Evolutionary conservation across 2,329 filamentous ascomycete genomes (phyloP).

Genomic region (Didymella segeticola): DNA sequence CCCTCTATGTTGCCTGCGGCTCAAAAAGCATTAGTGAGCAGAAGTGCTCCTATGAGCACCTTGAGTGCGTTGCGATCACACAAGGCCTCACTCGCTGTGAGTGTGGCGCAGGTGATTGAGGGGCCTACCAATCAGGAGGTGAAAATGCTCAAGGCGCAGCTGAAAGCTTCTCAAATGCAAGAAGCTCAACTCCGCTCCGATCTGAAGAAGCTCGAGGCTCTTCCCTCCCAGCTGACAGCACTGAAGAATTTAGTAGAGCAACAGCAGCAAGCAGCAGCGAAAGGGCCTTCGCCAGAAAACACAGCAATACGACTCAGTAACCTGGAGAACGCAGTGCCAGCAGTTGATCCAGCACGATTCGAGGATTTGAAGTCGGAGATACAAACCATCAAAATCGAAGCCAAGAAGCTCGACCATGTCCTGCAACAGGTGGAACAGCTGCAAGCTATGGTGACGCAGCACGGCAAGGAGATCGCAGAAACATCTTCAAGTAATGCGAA

Average conservation of each 20-base stretch:
- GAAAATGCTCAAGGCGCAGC: neutral
- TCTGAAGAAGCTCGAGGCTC: neutral
- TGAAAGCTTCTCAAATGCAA: neutral
- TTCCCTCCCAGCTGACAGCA: neutral
- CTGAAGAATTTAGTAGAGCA: neutral
- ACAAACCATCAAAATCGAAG: neutral
- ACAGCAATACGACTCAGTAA: neutral
- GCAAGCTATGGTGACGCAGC: neutral
- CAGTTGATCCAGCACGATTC: neutral
- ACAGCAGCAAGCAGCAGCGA: neutral
- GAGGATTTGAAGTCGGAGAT: neutral
- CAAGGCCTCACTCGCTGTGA: neutral
- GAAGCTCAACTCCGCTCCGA: neutral
- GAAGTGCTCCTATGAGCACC: neutral
- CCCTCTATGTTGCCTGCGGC: slow-evolving; percentile 30
- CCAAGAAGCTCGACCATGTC: neutral
- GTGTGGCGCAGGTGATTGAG: neutral
- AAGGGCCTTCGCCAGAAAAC: neutral
- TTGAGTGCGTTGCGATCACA: neutral
- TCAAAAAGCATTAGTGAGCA: neutral
- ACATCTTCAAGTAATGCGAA: neutral
- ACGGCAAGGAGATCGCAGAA: neutral
- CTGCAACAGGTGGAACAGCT: neutral
- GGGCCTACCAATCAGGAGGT: neutral
- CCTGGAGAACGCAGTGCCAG: neutral